Evolutionary conservation across 768 basidiomycete genomes (phyloP), one percentile per base, ranked within the genome.

Genomic region (Kwoniella shandongensis): DNA sequence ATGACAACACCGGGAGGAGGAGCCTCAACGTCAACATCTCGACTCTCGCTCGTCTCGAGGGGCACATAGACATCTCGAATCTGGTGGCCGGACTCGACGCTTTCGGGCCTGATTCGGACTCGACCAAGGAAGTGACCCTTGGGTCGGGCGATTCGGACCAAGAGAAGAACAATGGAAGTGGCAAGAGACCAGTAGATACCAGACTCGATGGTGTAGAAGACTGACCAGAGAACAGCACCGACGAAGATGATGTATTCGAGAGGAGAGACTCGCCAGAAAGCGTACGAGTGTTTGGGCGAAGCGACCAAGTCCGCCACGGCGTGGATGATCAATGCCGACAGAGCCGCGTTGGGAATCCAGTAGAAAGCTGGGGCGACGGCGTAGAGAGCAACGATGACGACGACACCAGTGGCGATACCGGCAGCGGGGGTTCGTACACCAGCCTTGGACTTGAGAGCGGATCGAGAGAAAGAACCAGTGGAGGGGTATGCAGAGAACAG

Each of bases 401-500:
- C 86, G 35, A 94, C 75, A 25, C 89, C 87, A 20, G 91, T 88
- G 64, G 88, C 73, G 56, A 92, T 81, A 54, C 96, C 96, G 11
- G 89, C 91, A 10, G 86, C 81, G 7, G 96, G 96, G 2, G 96
- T 98, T 50, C 94, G 85, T n/a, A 98, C 94, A 45, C 96, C 96
- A 0, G 90, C 93, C 77, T 94, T 97, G 27, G 89, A 85, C 78
- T 96, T 92, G 72, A 99, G 80, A 1, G 96, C 96, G 2, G 92
- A 89, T n/a, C 96, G 88, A 36, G 93, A 96, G 83, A 99, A 99
- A 0, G 93, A 97, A 1, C 96, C 96, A 12, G 96, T 99, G 0
- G 94, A 90, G 8, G 96, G 93, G 76, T 96, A 98, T 0, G 92
- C 94, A 50, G 78, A 83, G 76, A 99, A 97, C 65, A 88, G 80